phyloP scores from a whole-genome alignment of 257 asterid genomes.

The Nicotiana benthamiana region DNA sequence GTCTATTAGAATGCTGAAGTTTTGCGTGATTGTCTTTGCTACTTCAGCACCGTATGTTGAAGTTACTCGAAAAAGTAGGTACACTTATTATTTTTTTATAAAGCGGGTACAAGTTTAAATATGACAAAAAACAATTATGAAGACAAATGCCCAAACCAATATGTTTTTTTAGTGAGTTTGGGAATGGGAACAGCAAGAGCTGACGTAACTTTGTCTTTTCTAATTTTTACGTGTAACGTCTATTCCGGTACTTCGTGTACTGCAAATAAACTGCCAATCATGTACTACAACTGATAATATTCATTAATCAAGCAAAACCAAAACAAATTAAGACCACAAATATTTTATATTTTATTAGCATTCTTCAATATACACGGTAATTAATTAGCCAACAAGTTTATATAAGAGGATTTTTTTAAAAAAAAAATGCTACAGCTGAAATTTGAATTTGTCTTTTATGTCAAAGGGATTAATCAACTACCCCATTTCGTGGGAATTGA shows the following conservation, averaged over 20 bases:
- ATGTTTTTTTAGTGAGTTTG: background rate
- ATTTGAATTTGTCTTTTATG: background rate
- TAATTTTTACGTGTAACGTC: background rate
- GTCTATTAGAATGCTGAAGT: too few relatives aligned
- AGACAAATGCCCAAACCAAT: too few relatives aligned
- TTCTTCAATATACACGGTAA: background rate
- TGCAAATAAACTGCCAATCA: background rate
- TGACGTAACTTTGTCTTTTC: background rate
- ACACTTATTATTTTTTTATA: too few relatives aligned
- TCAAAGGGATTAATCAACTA: too few relatives aligned
- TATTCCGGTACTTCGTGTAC: conserved; percentile 5
- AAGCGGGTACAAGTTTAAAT: too few relatives aligned
- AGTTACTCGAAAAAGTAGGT: too few relatives aligned
- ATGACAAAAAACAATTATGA: too few relatives aligned
- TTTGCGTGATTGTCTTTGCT: too few relatives aligned
- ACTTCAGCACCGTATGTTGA: too few relatives aligned
- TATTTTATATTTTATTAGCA: background rate
- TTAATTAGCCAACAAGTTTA: background rate
- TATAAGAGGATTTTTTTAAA: background rate
- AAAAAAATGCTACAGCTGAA: too few relatives aligned
- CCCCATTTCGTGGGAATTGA: background rate
- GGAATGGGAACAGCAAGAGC: too few relatives aligned
- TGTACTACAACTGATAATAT: background rate
- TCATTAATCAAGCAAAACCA: background rate
- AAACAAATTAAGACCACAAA: background rate